phyloP scores from a whole-genome alignment of 2,329 filamentous ascomycete genomes.

The Fusarium multiceps region DNA sequence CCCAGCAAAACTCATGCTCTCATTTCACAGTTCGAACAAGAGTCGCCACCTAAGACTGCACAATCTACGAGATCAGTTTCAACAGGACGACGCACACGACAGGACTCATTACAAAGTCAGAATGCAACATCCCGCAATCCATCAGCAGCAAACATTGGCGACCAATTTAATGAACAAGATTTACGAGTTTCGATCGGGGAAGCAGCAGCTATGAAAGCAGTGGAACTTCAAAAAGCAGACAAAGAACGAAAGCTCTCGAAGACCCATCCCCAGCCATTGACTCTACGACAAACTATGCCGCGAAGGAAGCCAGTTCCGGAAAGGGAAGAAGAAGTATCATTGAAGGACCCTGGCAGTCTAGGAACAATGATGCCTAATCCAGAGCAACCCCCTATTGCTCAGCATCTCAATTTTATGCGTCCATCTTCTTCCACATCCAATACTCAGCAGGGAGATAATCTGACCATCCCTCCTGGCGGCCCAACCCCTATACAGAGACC shows the following conservation, averaged over 20 bases:
- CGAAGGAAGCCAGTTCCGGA: conserved; percentile 21
- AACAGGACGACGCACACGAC: conserved; percentile 6
- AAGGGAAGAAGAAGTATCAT: conserved; percentile 5
- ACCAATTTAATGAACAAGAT: conserved; percentile 1
- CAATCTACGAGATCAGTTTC: conserved; percentile 26
- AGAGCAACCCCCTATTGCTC: conserved; percentile 54
- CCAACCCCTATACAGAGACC: conserved; percentile 37
- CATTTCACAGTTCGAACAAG: conserved; percentile 37
- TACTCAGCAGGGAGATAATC: conserved; percentile 1
- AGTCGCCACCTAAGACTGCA: conserved; percentile 13
- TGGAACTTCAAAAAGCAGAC: conserved; percentile 22
- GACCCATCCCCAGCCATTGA: neutral
- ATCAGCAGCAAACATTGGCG: neutral
- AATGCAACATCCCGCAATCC: conserved; percentile 1
- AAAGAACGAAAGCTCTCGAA: neutral
- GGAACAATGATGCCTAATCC: conserved; percentile 54
- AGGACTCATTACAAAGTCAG: conserved; percentile 14
- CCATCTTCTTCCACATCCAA: conserved; percentile 49
- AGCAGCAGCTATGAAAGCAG: conserved; percentile 29
- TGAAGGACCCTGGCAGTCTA: conserved; percentile 46
- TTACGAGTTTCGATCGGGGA: conserved; percentile 34
- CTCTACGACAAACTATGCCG: conserved; percentile 8
- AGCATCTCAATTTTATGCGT: conserved; percentile 52
- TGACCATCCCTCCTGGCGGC: neutral
- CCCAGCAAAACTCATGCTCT: conserved; percentile 37